Percentiles rank a stretch among this genome's conserved stretches.
Conservation (phyloP, 192 early-diverging fungal genomes). For the Gonapodya prolifera region DNA sequence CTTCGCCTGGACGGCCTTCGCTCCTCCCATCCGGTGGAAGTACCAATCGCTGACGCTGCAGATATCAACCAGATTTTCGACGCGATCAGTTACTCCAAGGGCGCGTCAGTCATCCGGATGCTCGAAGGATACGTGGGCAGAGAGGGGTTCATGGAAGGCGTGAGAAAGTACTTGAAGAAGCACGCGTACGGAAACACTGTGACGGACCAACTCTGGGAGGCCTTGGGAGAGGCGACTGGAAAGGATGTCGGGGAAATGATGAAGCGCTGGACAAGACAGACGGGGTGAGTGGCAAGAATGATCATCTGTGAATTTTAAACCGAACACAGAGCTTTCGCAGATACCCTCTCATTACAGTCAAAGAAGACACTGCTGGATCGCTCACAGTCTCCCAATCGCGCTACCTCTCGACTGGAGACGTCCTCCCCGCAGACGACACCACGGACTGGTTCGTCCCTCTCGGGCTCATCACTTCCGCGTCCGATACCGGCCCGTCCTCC, state of each 20-base stretch:
- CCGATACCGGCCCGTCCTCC: neutral
- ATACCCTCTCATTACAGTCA: conserved; percentile 72
- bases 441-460: conserved; percentile 81
- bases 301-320: neutral
- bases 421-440: conserved; percentile 60
- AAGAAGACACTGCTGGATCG: conserved; percentile 29
- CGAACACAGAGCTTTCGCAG: no score
- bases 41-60: conserved; percentile 64
- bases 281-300: no score
- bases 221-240: conserved; percentile 64
- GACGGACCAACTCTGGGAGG: conserved; percentile 79
- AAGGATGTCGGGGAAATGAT: conserved; percentile 71
- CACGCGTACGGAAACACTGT: conserved; percentile 76
- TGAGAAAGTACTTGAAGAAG: conserved; percentile 59
- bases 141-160: conserved; percentile 53
- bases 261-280: conserved; percentile 74
- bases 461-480: conserved; percentile 19
- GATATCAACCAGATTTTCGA: conserved; percentile 95
- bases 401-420: conserved; percentile 69
- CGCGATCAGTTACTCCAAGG: conserved; percentile 83
- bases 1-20: conserved; percentile 70
- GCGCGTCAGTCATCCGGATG: conserved; percentile 90
- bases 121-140: conserved; percentile 60
- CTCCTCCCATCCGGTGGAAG: conserved; percentile 85
- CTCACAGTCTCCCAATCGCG: conserved; percentile 61